Percentiles rank a stretch among this genome's conserved stretches.
phyloP scores from a whole-genome alignment of 2,329 filamentous ascomycete genomes.

The Rachicladosporium sp. region DNA sequence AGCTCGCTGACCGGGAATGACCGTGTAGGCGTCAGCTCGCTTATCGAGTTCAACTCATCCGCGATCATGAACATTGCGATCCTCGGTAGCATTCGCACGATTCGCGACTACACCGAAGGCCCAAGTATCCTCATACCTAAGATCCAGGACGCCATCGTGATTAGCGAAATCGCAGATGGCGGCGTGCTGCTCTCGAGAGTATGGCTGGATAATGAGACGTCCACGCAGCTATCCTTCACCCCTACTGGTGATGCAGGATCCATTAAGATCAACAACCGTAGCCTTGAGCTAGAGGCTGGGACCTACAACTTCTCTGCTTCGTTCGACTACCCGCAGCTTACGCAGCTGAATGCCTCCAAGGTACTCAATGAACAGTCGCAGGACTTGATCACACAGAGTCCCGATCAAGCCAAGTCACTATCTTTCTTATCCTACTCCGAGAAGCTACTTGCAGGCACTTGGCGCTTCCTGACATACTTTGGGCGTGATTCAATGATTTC shows the following conservation, averaged over 20 bases:
- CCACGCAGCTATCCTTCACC: conserved; percentile 39
- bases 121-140: conserved; percentile 38
- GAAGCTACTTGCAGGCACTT: conserved; percentile 52
- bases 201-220: conserved; percentile 53
- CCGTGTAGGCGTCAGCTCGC: conserved; percentile 37
- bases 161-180: conserved; percentile 28
- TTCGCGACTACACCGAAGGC: conserved; percentile 51
- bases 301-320: conserved; percentile 47
- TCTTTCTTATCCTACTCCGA: conserved; percentile 52
- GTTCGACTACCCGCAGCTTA: conserved; percentile 50
- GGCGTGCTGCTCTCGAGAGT: conserved; percentile 39
- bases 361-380: conserved; percentile 39
- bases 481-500: conserved; percentile 54
- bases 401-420: conserved; percentile 40
- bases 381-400: conserved; percentile 33
- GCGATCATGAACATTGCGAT: conserved; percentile 45
- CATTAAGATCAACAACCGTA: conserved; percentile 31
- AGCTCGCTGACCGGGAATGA: conserved; percentile 23
- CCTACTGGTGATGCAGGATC: conserved; percentile 21
- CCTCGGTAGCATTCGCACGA: conserved; percentile 49
- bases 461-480: conserved; percentile 57
- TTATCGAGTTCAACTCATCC: conserved; percentile 46
- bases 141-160: conserved; percentile 43
- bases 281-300: conserved; percentile 38
- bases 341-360: conserved; percentile 38